These are phyloP conservation scores for Actinomucor elegans DNA, from an alignment of 371 early-diverging fungal genomes.

Conservation along the genomic window DNA sequence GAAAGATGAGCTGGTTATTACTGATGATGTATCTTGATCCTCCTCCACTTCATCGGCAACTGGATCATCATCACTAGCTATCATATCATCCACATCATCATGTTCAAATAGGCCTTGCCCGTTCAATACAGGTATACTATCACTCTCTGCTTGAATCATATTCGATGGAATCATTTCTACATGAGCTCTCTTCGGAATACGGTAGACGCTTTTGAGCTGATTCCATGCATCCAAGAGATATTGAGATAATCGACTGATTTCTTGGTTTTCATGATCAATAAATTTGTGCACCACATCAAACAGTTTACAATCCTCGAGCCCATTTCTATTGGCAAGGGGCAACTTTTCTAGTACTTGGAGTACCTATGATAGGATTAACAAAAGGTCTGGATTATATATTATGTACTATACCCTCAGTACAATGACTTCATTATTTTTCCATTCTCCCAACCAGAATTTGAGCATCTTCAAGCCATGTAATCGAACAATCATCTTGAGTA, in stretches of 20 bases:
- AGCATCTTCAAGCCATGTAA: constrained; percentile 40
- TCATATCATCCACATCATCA: not conserved
- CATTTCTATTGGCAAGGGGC: constrained; percentile 65
- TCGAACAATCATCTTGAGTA: constrained; percentile 28
- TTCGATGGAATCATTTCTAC: not conserved
- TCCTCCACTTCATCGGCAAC: not conserved
- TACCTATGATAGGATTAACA: constrained; percentile 1
- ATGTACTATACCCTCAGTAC: constrained; percentile 34
- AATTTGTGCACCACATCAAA: constrained; percentile 50
- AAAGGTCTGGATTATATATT: not conserved
- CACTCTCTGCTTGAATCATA: too few relatives aligned
- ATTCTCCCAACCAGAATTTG: constrained; percentile 44
- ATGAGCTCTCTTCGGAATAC: constrained; percentile 51
- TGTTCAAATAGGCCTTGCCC: not conserved
- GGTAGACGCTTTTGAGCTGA: constrained; percentile 50
- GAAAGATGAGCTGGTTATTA: not conserved
- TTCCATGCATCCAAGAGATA: constrained; percentile 50
- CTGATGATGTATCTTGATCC: too few relatives aligned
- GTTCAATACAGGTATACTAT: too few relatives aligned
- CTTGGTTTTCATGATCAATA: constrained; percentile 40
- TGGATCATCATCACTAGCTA: not conserved
- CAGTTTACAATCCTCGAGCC: constrained; percentile 64
- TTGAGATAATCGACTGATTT: constrained; percentile 35
- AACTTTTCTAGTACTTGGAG: constrained; percentile 53
- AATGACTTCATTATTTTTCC: constrained; percentile 38